Evolutionary conservation across 169 alveolate species (phyloP).

Genomic region (Theileria annulata): DNA sequence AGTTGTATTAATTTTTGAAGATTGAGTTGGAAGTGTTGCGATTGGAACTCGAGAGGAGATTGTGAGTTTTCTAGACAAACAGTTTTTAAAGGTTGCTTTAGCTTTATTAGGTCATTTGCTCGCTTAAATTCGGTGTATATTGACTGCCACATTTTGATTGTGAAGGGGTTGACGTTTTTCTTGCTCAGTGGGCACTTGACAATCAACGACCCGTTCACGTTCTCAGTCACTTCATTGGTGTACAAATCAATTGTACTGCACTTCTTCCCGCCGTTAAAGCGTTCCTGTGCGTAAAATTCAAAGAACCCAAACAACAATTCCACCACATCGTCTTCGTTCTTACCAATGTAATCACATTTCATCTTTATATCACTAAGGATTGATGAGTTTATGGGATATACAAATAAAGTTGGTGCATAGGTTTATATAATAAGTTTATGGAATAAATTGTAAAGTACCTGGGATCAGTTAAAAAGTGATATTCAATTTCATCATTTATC

Average conservation of each 20-base stretch:
- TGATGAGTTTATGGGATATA: background rate
- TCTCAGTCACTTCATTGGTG: constrained; percentile 43
- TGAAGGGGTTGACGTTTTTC: constrained; percentile 66
- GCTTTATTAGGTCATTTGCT: constrained; percentile 24
- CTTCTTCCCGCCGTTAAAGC: constrained; percentile 43
- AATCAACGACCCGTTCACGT: constrained; percentile 47
- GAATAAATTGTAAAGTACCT: background rate
- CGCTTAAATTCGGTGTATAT: constrained; percentile 58
- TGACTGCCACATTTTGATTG: constrained; percentile 62
- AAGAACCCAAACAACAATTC: constrained; percentile 49
- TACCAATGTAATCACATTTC: constrained; percentile 37
- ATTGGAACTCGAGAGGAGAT: constrained; percentile 25
- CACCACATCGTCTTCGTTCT: constrained; percentile 36
- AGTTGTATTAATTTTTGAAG: background rate
- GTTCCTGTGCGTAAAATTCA: constrained; percentile 38
- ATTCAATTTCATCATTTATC: background rate
- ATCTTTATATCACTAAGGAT: constrained; percentile 23
- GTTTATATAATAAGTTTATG: background rate
- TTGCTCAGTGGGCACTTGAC: constrained; percentile 62
- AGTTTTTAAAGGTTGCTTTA: constrained; percentile 23
- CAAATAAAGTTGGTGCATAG: too few species aligned
- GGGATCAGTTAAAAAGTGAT: background rate
- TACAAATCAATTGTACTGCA: constrained; percentile 53
- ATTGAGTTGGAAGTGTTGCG: background rate
- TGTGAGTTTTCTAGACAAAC: constrained; percentile 9